A percentile compares a stretch with the other conserved stretches of the same genome.
Evolutionary conservation across 768 basidiomycete species (phyloP).

Genomic region (Trametes cubensis): DNA sequence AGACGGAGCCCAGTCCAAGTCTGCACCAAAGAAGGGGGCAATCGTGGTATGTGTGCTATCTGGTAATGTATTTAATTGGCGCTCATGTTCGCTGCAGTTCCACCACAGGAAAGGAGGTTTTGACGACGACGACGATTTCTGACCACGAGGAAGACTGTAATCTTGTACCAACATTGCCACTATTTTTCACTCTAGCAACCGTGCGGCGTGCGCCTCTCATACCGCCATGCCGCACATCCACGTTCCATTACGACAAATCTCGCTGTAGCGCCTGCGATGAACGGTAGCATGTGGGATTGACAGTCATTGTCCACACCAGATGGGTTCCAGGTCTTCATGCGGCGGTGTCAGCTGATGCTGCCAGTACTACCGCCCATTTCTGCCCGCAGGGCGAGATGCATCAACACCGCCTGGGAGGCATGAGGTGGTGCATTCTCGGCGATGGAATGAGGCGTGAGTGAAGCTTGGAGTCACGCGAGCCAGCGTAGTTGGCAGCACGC

Average conservation of each 20-base stretch:
- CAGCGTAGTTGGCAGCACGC: neutral
- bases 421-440: constrained; percentile 12
- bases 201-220: neutral
- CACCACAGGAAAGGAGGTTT: constrained; percentile 41
- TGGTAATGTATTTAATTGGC: neutral
- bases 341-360: constrained; percentile 11
- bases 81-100: constrained; percentile 24
- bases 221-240: neutral
- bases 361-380: neutral
- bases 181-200: constrained; percentile 7
- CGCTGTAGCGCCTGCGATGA: neutral
- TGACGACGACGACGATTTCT: constrained; percentile 39
- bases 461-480: constrained; percentile 16
- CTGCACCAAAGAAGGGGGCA: constrained; percentile 41
- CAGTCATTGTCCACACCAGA: neutral
- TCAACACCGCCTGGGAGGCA: constrained; percentile 5
- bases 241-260: neutral
- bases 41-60: constrained; percentile 40
- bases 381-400: neutral
- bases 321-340: constrained; percentile 6
- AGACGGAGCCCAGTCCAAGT: constrained; percentile 48
- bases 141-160: constrained; percentile 17
- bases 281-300: neutral
- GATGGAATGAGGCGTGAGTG: constrained; percentile 1
- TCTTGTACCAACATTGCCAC: constrained; percentile 5